Conservation (phyloP, 148 eudicot species). For the Camellia japonica region DNA sequence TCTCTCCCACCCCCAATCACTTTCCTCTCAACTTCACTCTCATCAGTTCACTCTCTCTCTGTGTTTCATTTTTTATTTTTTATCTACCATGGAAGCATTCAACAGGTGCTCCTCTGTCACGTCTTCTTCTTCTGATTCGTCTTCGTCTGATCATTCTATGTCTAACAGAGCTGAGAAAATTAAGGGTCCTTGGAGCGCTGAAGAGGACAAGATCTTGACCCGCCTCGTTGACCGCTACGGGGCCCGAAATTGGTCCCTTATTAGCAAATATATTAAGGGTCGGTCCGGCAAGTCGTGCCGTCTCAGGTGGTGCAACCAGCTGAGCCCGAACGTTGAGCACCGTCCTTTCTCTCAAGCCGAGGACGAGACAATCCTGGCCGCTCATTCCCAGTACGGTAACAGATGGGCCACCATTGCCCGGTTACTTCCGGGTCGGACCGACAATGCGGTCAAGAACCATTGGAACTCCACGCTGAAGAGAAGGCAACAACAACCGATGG, state of each 20-base stretch:
- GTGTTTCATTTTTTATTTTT: no score
- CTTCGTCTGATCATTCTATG: constrained; percentile 17
- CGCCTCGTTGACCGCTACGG: constrained; percentile 51
- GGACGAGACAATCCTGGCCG: constrained; percentile 43
- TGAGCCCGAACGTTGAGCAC: constrained; percentile 50
- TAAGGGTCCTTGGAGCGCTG: constrained; percentile 66
- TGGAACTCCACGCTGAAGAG: constrained; percentile 62
- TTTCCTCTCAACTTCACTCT: neutral
- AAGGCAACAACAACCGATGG: neutral
- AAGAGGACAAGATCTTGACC: constrained; percentile 59
- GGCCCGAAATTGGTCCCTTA: constrained; percentile 50
- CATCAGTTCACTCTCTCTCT: neutral
- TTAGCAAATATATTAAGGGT: constrained; percentile 52
- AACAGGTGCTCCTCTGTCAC: constrained; percentile 20
- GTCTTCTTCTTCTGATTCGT: constrained; percentile 29
- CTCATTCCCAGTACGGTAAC: constrained; percentile 50
- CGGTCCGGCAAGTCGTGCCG: constrained; percentile 60
- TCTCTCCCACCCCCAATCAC: neutral
- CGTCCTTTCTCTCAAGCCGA: constrained; percentile 45
- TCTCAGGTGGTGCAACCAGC: constrained; percentile 64
- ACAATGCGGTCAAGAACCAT: constrained; percentile 62
- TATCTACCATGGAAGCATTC: constrained; percentile 12
- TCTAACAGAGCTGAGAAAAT: constrained; percentile 26
- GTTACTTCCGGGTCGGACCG: constrained; percentile 52
- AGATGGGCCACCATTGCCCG: constrained; percentile 64